Evolutionary conservation across 495 filamentous ascomycete species (phyloP).

Genomic region (Lasiosphaeria ovina): DNA sequence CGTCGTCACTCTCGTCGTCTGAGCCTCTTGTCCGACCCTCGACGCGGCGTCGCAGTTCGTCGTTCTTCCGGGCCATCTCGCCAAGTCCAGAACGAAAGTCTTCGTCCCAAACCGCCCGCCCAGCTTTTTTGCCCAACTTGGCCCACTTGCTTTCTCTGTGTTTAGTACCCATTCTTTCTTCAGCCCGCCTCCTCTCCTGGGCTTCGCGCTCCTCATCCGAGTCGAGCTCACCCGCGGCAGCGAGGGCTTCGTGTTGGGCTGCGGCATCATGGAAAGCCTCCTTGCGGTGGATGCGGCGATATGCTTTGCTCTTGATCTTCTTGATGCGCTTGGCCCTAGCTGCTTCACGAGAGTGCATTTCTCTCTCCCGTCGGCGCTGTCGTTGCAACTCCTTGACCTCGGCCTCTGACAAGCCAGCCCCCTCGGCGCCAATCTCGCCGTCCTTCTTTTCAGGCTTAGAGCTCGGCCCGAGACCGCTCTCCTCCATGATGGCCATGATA

Average conservation of each 20-base stretch:
- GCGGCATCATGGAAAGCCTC: constrained; percentile 72
- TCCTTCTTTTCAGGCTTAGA: constrained; percentile 48
- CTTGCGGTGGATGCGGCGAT: constrained; percentile 85
- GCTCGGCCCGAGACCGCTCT: constrained; percentile 69
- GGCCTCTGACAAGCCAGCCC: constrained; percentile 61
- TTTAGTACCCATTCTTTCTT: constrained; percentile 83
- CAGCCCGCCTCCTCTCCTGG: constrained; percentile 75
- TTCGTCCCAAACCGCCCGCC: constrained; percentile 78
- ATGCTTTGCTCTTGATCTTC: constrained; percentile 97
- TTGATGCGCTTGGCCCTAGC: constrained; percentile 86
- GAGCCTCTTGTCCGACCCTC: constrained; percentile 70
- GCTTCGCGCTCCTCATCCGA: constrained; percentile 75
- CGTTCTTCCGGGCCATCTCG: constrained; percentile 80
- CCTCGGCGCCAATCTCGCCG: constrained; percentile 66
- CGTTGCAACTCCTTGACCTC: constrained; percentile 72
- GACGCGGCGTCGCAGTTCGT: constrained; percentile 80
- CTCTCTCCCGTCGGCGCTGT: constrained; percentile 75
- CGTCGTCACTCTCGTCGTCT: constrained; percentile 55
- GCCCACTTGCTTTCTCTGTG: constrained; percentile 95
- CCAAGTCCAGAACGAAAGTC: constrained; percentile 71
- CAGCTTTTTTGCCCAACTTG: constrained; percentile 77
- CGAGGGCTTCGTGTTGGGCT: constrained; percentile 65
- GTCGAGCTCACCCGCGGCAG: constrained; percentile 61
- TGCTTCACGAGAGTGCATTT: constrained; percentile 89
- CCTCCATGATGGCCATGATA: constrained; percentile 82